Base-by-base conservation (phyloP, 2,329 filamentous ascomycete genomes). In the Trichoderma brevicompactum region DNA sequence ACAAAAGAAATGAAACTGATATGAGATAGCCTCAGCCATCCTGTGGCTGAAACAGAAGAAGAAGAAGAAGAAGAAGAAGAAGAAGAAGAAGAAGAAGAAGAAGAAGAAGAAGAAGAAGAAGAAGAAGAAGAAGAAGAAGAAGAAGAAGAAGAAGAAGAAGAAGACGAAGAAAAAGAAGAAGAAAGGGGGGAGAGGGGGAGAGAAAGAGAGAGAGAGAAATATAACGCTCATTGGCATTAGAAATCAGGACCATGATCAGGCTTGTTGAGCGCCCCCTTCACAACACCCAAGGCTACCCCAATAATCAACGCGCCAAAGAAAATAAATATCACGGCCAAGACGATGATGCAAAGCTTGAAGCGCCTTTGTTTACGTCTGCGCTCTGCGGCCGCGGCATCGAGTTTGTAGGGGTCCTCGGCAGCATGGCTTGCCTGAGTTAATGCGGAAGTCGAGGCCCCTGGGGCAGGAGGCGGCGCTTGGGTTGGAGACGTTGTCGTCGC, bases 261-360 rank as follows among this genome's bases (percentile, higher is more conserved):
- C 19, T 41, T 48, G 56, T 65, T 61, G 32, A 46, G 49, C 13
- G 38, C 32, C 23, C 40, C 64, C 44, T 72, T 74, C 7, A 73
- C 61, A 7, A 74, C 70, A 3, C 72, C 72, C 53, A 74, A 54
- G 15, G 72, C 66, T 12, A 74, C 60, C 3, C 73, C 73, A 7
- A 74, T 62, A n/a, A 70, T 67, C 40, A 74, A 50, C 12, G 70
- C 72, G 46, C 74, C 44, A 2, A 70, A 49, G 60, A 74, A 71
- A n/a, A 74, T 48, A 17, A 71, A 17, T 12, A 73, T n/a, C 6
- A 63, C 65, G 23, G 68, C 68, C 49, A 71, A 15, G 46, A 66
- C 44, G 19, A 74, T 38, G 17, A 71, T 48, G 32, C 72, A 72
- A 5, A 74, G 65, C 48, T 69, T 68, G 43, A 64, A 32, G 32